Evolutionary conservation across 768 basidiomycete species (phyloP).

Genomic region (Calocybe indica): DNA sequence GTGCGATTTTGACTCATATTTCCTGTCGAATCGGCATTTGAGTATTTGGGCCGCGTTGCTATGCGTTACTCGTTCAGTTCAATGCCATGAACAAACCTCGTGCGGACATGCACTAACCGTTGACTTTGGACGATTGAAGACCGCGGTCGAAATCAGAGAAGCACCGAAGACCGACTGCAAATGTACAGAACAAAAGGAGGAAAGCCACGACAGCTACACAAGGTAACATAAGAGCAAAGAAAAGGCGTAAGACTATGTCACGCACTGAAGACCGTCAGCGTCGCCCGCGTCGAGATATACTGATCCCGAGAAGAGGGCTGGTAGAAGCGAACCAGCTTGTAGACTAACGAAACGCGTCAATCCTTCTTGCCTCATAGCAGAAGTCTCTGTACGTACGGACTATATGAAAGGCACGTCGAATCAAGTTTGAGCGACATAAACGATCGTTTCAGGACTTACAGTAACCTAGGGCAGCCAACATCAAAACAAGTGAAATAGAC

Average conservation of each 20-base stretch:
- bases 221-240: not conserved
- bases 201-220: conserved; percentile 67
- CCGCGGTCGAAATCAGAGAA: conserved; percentile 81
- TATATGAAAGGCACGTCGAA: conserved; percentile 12
- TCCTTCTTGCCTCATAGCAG: not conserved
- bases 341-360: conserved; percentile 40
- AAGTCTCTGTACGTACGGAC: conserved; percentile 29
- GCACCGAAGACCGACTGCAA: conserved; percentile 72
- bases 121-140: conserved; percentile 64
- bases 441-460: conserved; percentile 44
- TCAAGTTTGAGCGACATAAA: conserved; percentile 1
- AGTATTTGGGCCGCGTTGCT: conserved; percentile 38
- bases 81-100: conserved; percentile 21
- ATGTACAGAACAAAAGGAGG: conserved; percentile 66
- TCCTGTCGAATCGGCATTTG: conserved; percentile 31
- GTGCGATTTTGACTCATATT: conserved; percentile 42
- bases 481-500: conserved; percentile 63
- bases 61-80: conserved; percentile 31
- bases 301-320: conserved; percentile 44
- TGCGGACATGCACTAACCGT: conserved; percentile 49
- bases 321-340: conserved; percentile 83
- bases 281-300: conserved; percentile 72
- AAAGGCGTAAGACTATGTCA: conserved; percentile 3
- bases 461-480: conserved; percentile 73
- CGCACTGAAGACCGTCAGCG: conserved; percentile 78